Percentiles rank a stretch among this genome's conserved stretches.
These are phyloP conservation scores for Amylocarpus encephaloides DNA, from an alignment of 2,329 filamentous ascomycete species.

Conservation along the genomic window DNA sequence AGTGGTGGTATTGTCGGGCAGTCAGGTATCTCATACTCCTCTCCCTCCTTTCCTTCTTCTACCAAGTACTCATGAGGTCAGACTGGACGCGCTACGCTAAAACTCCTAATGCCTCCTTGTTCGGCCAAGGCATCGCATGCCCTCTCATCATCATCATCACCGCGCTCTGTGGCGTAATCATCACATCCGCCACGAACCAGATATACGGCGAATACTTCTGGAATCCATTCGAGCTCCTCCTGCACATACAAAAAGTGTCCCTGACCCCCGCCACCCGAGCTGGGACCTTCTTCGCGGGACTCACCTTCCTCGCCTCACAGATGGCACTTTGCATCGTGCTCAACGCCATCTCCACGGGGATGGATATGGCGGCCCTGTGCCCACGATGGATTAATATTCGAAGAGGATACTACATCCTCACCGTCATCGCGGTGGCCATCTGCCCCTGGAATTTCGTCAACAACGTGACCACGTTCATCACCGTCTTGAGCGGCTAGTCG, in stretches of 20 bases:
- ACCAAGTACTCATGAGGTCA: background rate
- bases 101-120: conserved; percentile 33
- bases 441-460: conserved; percentile 46
- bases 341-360: conserved; percentile 45
- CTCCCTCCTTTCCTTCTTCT: too few relatives aligned
- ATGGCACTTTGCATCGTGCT: conserved; percentile 41
- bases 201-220: conserved; percentile 40
- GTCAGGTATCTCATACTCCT: conserved; percentile 13
- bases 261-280: conserved; percentile 37
- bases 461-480: conserved; percentile 38
- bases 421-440: conserved; percentile 38
- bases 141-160: conserved; percentile 36
- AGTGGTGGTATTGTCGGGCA: conserved; percentile 29
- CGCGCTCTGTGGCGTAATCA: conserved; percentile 40
- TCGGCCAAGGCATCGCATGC: conserved; percentile 31
- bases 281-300: conserved; percentile 40
- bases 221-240: conserved; percentile 38
- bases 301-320: conserved; percentile 40
- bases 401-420: conserved; percentile 44
- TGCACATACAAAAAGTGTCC: conserved; percentile 38
- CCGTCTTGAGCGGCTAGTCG: conserved; percentile 28
- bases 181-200: conserved; percentile 42
- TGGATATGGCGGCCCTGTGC: conserved; percentile 48
- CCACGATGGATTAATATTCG: conserved; percentile 50
- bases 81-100: conserved; percentile 36